Base-by-base conservation (phyloP, 768 basidiomycete species). In the Coprinopsis strossmayeri region DNA sequence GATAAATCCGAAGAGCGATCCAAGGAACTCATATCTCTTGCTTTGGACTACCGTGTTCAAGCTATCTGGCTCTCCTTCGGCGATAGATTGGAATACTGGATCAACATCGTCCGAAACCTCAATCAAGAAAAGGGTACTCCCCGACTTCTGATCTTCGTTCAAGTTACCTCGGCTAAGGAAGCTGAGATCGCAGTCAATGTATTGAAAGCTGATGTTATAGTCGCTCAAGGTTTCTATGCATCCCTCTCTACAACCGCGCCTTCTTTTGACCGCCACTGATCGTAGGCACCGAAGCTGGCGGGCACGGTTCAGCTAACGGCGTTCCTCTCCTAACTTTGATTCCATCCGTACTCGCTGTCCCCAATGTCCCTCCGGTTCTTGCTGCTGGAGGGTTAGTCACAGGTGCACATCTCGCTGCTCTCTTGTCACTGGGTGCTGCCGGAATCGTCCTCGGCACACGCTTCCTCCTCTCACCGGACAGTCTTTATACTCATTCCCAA, bases 41-140 rank as follows among this genome's bases (percentile, higher is more conserved):
- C 77, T 9, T 69, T 88, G 43, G 72, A 79, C 44, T 70, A 72
- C 48, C 66, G 70, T 18, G 77, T 87, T 7, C 72, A 71, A 39
- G 82, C 84, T 5, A 64, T 91, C 46, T 91, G 88, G 87, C 70
- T 92, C 34, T 70, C 86, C 0, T 90, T 87, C 58, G 87, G 87
- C 1, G 60, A 69, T 23, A 64, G 81, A 53, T 55, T 85, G 15
- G 64, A 66, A 11, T 59, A 66, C 38, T 91, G 87, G 87, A 73
- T 87, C 34, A 58, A 71, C 17, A 72, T 71, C 51, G 69, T 87
- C 40, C 81, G 82, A 49, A 63, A 73, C n/a, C 44, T 41, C 35
- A 66, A 75, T 46, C 79, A 87, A 56, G 54, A 57, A 11, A 65
- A 69, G 21, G 57, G 65, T 45, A 67, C 69, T 18, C 68, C 61